Conservation (phyloP, 306 rosid genomes). For the Prunus mongolica region DNA sequence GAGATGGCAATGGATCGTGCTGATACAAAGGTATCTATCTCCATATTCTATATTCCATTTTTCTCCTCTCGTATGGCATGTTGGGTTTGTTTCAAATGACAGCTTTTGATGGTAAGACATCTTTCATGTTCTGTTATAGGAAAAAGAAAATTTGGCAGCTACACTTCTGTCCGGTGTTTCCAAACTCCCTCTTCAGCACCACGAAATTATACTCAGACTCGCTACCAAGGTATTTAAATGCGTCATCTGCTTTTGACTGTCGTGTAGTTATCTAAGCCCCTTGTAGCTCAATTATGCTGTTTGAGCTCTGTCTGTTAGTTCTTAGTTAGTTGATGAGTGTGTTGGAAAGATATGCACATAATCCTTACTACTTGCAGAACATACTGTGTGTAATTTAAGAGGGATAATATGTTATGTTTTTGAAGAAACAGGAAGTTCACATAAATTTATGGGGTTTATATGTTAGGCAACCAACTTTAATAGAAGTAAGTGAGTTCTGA, state of each 20-base stretch:
- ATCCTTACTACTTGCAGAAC: not conserved
- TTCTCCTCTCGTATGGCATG: not conserved
- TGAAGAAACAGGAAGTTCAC: not conserved
- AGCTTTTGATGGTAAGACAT: constrained; percentile 16
- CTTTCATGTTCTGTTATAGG: constrained; percentile 38
- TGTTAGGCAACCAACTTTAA: not conserved
- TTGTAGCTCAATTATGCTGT: not conserved
- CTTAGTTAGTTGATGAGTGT: not conserved
- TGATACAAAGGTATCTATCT: constrained; percentile 40
- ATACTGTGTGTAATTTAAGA: not conserved
- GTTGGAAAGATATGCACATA: not conserved
- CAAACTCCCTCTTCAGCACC: constrained; percentile 84
- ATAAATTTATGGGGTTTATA: not conserved
- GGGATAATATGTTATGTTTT: not conserved
- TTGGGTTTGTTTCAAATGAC: not conserved
- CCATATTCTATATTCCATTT: not conserved
- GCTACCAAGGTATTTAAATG: constrained; percentile 49
- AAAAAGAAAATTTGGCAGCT: constrained; percentile 76
- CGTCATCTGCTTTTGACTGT: not conserved
- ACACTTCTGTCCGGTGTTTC: constrained; percentile 70
- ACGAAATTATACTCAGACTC: constrained; percentile 81
- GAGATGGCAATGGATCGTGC: constrained; percentile 97
- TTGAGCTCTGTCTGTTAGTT: not conserved
- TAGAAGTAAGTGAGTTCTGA: not conserved
- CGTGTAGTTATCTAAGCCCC: not conserved